Conservation (phyloP, 371 early-diverging fungal genomes). For the Choanephora cucurbitarum region DNA sequence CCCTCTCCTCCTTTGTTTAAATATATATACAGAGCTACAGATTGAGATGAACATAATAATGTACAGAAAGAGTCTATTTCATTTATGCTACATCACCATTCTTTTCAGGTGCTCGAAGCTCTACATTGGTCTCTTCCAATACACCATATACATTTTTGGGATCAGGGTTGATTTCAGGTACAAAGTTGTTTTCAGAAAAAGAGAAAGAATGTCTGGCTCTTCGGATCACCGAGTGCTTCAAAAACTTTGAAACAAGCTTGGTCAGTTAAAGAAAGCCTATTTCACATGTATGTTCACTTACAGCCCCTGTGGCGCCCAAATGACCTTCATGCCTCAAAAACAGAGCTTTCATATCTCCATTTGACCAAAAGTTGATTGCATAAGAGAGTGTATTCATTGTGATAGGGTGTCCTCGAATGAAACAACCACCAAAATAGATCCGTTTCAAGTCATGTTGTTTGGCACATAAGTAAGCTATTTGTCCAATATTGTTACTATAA, state of each 20-base stretch:
- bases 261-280: too few species aligned
- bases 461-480: constrained; percentile 95
- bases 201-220: constrained; percentile 58
- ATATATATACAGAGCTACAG: too few species aligned
- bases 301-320: constrained; percentile 92
- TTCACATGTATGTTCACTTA: constrained; percentile 17
- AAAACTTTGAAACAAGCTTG: constrained; percentile 37
- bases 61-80: too few species aligned
- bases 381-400: constrained; percentile 96
- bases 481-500: constrained; percentile 93
- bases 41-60: too few species aligned
- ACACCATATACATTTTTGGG: constrained; percentile 22
- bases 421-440: constrained; percentile 96
- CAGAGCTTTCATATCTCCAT: constrained; percentile 90
- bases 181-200: constrained; percentile 58
- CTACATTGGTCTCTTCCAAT: constrained; percentile 26
- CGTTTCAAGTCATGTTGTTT: constrained; percentile 82
- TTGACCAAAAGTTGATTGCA: constrained; percentile 96
- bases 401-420: constrained; percentile 91
- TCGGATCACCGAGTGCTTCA: constrained; percentile 52
- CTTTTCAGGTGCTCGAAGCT: constrained; percentile 12
- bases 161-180: constrained; percentile 20
- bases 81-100: too few species aligned
- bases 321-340: constrained; percentile 97
- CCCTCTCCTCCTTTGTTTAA: too few species aligned